Evolutionary conservation across 2,329 filamentous ascomycete genomes (phyloP), one percentile per base, ranked within the genome.

Genomic region (Ustulina deusta): DNA sequence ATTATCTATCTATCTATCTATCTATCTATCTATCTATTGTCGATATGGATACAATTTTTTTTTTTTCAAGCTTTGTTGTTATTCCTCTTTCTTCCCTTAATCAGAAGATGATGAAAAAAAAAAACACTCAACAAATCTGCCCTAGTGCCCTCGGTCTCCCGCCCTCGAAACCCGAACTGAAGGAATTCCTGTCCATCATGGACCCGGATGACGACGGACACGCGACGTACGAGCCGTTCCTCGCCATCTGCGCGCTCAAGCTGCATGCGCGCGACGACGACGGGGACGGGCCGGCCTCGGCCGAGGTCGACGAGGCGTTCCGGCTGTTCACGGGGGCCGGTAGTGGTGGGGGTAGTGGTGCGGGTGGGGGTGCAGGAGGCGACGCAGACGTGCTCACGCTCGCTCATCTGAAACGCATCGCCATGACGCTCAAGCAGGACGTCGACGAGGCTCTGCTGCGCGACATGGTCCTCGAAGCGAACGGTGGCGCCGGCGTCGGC

Each of bases 401-500:
- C 32, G 86, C 86, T 17, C 91, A 97, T 80, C 81, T 99, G 77
- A 88, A 89, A 76, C 86, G 91, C 75, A 90, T 97, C 61, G 94
- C 94, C 48, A 89, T 88, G 73, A 88, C 93, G 74, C 81, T 99
- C 74, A 93, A 93, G 80, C 93, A 97, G 81, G 93, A 90, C 69
- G 90, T 97, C 27, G 88, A 89, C 66, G 96, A 98, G 75, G 90
- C 93, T 56, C 81, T 97, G 76, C 82, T 99, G 76, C 89, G 88
- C 81, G 94, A 97, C 82, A 99, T 99, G 96, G 91, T 99, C 65
- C 83, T 94, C 56, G 95, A 98, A 84, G 96, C 95, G 56, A 97
- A 97, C 79, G 93, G 92, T 2, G 93, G 93, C 1, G 89, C 86
- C 3, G 90, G 91, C 17, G 86, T 92, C 11, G 87, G 84, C 42